Evolutionary conservation across 805 yeast genomes (phyloP).

Genomic region (Torulaspora maleeae): DNA sequence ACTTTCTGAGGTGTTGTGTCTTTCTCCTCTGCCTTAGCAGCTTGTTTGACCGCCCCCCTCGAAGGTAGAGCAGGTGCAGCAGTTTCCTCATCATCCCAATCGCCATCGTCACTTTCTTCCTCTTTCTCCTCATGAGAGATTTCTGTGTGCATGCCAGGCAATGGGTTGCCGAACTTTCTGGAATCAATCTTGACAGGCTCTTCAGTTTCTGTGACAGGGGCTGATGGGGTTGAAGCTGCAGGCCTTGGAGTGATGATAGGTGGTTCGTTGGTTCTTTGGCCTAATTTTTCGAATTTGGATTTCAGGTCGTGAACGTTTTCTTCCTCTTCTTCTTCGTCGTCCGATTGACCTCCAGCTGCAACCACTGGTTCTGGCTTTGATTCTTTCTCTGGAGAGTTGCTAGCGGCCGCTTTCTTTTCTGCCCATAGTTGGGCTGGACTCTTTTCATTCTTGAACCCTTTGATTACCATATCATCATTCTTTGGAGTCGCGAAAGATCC

Average conservation of each 20-base stretch:
- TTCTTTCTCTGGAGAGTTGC: constrained; percentile 30
- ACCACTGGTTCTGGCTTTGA: background rate
- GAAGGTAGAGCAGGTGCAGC: constrained; percentile 19
- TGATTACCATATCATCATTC: constrained; percentile 42
- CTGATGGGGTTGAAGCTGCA: constrained; percentile 16
- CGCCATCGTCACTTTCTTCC: constrained; percentile 22
- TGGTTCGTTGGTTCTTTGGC: constrained; percentile 21
- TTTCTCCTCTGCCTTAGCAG: constrained; percentile 15
- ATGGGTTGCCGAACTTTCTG: constrained; percentile 30
- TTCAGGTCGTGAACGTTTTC: constrained; percentile 35
- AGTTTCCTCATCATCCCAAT: constrained; percentile 27
- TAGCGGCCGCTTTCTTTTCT: constrained; percentile 64
- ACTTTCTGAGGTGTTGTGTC: constrained; percentile 7
- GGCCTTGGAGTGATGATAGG: constrained; percentile 30
- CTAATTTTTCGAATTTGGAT: constrained; percentile 37
- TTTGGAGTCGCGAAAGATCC: constrained; percentile 11
- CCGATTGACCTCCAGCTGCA: constrained; percentile 6
- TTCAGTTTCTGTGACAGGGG: constrained; percentile 16
- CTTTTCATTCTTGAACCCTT: constrained; percentile 69
- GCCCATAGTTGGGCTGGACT: constrained; percentile 97
- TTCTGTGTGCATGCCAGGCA: constrained; percentile 35
- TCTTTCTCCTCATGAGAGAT: constrained; percentile 23
- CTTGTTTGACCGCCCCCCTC: constrained; percentile 9
- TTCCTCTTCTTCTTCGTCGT: constrained; percentile 25
- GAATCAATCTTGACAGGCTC: constrained; percentile 15